Percentiles rank a stretch among this genome's conserved stretches.
phyloP scores from a whole-genome alignment of 257 asterid genomes.

The Capsicum pubescens region DNA sequence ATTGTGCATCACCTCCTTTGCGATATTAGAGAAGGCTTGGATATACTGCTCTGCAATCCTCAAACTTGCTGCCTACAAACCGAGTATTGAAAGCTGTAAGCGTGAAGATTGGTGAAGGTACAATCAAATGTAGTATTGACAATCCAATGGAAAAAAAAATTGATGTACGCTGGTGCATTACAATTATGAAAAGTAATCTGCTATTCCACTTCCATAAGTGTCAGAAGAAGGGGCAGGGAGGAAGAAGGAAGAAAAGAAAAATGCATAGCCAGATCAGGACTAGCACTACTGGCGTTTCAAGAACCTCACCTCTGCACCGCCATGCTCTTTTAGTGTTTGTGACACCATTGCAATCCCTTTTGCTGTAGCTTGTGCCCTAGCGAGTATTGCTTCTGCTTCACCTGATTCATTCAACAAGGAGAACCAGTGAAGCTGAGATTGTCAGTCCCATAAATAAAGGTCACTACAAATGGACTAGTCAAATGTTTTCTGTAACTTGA shows the following conservation, averaged over 20 bases:
- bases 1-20: conserved; percentile 68
- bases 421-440: neutral
- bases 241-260: neutral
- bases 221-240: neutral
- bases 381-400: conserved; percentile 94
- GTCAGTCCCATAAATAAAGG: conserved; percentile 11
- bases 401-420: conserved; percentile 49
- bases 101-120: neutral
- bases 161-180: neutral
- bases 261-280: neutral
- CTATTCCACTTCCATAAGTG: conserved; percentile 1
- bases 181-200: neutral
- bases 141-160: conserved; percentile 3
- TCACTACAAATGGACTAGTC: neutral
- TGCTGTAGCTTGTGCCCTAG: conserved; percentile 80
- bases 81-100: neutral
- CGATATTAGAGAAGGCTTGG: conserved; percentile 75
- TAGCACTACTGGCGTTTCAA: neutral
- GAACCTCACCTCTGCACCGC: conserved; percentile 78
- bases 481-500: conserved; percentile 1
- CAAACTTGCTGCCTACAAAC: conserved; percentile 86
- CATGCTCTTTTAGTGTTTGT: conserved; percentile 59
- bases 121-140: neutral
- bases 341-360: conserved; percentile 80
- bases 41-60: conserved; percentile 92